A percentile compares a stretch with the other conserved stretches of the same genome.
Conservation (phyloP, 2,329 filamentous ascomycete genomes). For the Alternaria brassicicola region DNA sequence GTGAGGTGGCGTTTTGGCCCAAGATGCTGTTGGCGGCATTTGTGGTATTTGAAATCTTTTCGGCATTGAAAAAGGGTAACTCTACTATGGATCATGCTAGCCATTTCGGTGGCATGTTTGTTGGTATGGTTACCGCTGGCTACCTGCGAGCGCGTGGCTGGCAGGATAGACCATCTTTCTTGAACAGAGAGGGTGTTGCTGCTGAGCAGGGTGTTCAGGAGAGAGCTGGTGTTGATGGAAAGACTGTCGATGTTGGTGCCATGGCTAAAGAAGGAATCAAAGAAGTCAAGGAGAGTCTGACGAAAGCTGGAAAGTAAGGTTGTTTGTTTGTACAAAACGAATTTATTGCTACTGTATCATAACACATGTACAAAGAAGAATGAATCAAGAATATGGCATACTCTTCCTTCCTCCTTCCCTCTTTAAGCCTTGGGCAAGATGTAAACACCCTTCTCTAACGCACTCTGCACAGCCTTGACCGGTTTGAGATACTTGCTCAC, state of each 20-base stretch:
- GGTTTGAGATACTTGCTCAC: conserved; percentile 23
- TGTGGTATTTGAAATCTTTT: conserved; percentile 32
- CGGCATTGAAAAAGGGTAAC: conserved; percentile 16
- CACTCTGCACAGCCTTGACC: conserved; percentile 12
- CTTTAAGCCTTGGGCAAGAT: conserved; percentile 11
- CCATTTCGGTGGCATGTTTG: conserved; percentile 45
- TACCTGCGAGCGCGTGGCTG: conserved; percentile 37
- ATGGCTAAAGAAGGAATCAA: conserved; percentile 29
- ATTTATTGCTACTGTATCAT: neutral
- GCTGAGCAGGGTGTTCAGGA: conserved; percentile 14
- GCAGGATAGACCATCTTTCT: conserved; percentile 17
- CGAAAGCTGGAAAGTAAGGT: neutral
- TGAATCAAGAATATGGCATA: neutral
- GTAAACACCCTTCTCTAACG: conserved; percentile 21
- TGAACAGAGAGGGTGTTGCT: neutral
- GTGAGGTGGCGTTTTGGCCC: conserved; percentile 37
- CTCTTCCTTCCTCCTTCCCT: neutral
- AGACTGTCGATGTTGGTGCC: conserved; percentile 34
- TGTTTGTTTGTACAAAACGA: neutral
- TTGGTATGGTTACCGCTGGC: conserved; percentile 33
- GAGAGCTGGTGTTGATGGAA: conserved; percentile 18
- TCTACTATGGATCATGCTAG: conserved; percentile 43
- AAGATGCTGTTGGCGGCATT: conserved; percentile 39
- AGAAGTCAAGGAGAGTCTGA: conserved; percentile 12
- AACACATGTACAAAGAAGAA: neutral